Evolutionary conservation across 306 rosid genomes (phyloP), one percentile per base, ranked within the genome.

Genomic region (Begonia loranthoides): DNA sequence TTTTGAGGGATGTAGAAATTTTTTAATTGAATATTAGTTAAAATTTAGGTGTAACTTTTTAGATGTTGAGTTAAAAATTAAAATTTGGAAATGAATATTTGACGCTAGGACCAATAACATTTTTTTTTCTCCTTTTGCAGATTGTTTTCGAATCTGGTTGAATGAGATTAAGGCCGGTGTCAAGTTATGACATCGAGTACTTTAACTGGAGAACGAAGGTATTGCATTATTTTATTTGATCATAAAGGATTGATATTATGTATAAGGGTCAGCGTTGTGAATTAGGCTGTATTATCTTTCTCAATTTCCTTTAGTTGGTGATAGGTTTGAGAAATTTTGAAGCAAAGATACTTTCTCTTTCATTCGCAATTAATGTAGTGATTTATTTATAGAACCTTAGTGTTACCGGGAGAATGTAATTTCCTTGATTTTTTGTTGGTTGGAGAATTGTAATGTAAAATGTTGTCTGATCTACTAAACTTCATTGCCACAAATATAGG

Each of bases 131-230:
- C 21, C 50, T 49, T 34, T 58, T 19, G 49, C 52, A 92, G 99
- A 77, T 66, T 65, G 57, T 60, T 57, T 54, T 61, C 69, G 63
- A 50, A 68, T 79, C 36, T 71, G 79, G 53, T 86, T 80, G 96
- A 70, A 83, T 92, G 96, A 76, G 55, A 64, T 78, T 73, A 80
- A 63, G 59, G 68, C 61, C 11, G 68, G 82, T 24, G 49, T 65
- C 41, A 58, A 73, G 73, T 63, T 43, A 83, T 77, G 84, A 69
- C 93, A 38, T 92, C 96, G 17, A 90, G 79, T 71, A 72, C 78
- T 83, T 58, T 74, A 75, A 76, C 66, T 10, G 96, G 99, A 76
- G 99, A 92, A 49, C 69, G 87, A 62, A 86, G 99, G 99, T 92
- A 78, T 49, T 16, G 16, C 50, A 39, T 40, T n/a, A 54, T 57